Evolutionary conservation across 345 rosid species (phyloP).

Genomic region (Pistacia integerrima): DNA sequence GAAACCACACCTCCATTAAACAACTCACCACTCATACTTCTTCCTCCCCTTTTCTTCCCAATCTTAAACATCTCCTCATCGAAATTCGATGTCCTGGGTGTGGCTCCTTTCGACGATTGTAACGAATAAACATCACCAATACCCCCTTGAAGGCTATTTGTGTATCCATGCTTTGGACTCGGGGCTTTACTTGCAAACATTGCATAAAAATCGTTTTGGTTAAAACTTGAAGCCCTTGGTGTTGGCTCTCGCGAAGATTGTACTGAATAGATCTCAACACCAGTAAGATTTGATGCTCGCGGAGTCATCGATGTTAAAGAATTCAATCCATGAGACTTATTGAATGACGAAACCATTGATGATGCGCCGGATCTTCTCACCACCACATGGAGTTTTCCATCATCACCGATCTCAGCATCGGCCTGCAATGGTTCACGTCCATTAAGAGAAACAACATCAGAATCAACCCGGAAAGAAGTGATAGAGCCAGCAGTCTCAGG

Average conservation of each 20-base stretch:
- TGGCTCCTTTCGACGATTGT: slow-evolving; percentile 25
- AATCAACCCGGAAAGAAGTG: slow-evolving; percentile 52
- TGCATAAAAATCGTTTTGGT: slow-evolving; percentile 46
- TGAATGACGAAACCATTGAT: slow-evolving; percentile 40
- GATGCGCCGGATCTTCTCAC: slow-evolving; percentile 48
- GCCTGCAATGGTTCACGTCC: slow-evolving; percentile 47
- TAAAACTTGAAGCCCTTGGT: slow-evolving; percentile 55
- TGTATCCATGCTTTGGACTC: slow-evolving; percentile 17
- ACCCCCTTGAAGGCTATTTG: slow-evolving; percentile 15
- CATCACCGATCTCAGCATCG: slow-evolving; percentile 54
- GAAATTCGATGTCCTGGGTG: slow-evolving; percentile 38
- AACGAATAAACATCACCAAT: slow-evolving; percentile 13
- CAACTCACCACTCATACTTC: slow-evolving; percentile 42
- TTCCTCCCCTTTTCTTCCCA: slow-evolving; percentile 14
- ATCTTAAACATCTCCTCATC: slow-evolving; percentile 35
- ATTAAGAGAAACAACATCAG: slow-evolving; percentile 53
- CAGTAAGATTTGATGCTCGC: slow-evolving; percentile 46
- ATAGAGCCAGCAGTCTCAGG: slow-evolving; percentile 56
- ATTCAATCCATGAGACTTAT: slow-evolving; percentile 43
- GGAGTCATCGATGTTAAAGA: slow-evolving; percentile 40
- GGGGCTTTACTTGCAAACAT: slow-evolving; percentile 22
- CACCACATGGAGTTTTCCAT: slow-evolving; percentile 53
- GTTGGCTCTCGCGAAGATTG: slow-evolving; percentile 48
- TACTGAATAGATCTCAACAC: slow-evolving; percentile 54
- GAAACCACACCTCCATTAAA: slow-evolving; percentile 23